phyloP scores from a whole-genome alignment of 2,329 filamentous ascomycete genomes.

The Aspergillus nomiae region DNA sequence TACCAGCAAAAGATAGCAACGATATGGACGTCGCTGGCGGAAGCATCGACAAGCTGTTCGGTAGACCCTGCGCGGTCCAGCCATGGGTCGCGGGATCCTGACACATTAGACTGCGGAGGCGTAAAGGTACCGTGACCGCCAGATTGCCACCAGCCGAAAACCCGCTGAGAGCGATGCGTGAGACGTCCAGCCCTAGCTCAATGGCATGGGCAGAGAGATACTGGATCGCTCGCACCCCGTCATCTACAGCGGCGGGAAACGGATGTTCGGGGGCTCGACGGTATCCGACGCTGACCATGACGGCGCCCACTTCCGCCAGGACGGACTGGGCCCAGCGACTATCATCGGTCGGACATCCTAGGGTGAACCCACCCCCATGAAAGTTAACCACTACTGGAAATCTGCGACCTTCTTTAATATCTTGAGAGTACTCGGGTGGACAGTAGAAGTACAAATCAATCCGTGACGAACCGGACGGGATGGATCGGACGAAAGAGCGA shows the following conservation, averaged over 20 bases:
- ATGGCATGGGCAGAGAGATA: constrained; percentile 59
- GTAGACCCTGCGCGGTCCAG: constrained; percentile 36
- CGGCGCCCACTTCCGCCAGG: constrained; percentile 57
- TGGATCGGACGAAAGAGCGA: constrained; percentile 60
- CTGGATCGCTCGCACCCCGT: constrained; percentile 63
- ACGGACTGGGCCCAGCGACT: constrained; percentile 60
- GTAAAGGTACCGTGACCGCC: constrained; percentile 62
- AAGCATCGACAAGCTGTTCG: constrained; percentile 38
- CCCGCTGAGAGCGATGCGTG: constrained; percentile 60
- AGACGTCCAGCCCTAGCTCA: constrained; percentile 59
- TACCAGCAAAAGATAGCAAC: constrained; percentile 64
- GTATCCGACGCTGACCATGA: constrained; percentile 64
- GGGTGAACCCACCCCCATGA: constrained; percentile 65
- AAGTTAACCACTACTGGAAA: constrained; percentile 65
- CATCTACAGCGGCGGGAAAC: constrained; percentile 65
- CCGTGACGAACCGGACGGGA: constrained; percentile 53
- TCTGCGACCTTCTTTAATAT: constrained; percentile 41
- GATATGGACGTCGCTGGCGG: constrained; percentile 49
- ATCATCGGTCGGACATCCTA: constrained; percentile 63
- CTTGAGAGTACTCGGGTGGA: constrained; percentile 45
- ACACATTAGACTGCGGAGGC: constrained; percentile 49
- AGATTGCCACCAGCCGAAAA: constrained; percentile 67
- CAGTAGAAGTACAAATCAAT: constrained; percentile 64
- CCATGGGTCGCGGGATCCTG: constrained; percentile 25
- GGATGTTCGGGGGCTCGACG: constrained; percentile 62